A percentile compares a stretch with the other conserved stretches of the same genome.
Evolutionary conservation across 1,284 basidiomycete species (phyloP).

Genomic region (Prillingera fragicola): DNA sequence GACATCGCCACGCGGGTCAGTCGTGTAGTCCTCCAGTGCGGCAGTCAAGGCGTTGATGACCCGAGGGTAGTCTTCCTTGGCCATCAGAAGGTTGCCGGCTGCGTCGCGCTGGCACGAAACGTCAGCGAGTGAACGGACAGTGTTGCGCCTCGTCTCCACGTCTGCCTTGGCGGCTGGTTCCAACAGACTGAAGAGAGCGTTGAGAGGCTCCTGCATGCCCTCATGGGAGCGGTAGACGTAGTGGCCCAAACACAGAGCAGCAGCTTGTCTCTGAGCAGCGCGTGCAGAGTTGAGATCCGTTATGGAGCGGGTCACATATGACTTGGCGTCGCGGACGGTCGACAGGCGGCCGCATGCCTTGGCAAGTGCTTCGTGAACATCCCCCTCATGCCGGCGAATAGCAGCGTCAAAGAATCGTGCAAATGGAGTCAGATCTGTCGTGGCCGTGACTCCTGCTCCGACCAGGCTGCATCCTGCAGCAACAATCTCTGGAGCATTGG

Average conservation of each 20-base stretch:
- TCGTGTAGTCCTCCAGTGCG: conserved; percentile 82
- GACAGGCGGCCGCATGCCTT: conserved; percentile 62
- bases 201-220: conserved; percentile 10
- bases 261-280: conserved; percentile 62
- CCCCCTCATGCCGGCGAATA: conserved; percentile 60
- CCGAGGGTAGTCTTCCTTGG: conserved; percentile 1
- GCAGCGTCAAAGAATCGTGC: conserved; percentile 57
- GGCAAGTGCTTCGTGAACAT: conserved; percentile 71
- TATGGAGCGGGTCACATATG: conserved; percentile 57
- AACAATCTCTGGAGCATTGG: conserved; percentile 61
- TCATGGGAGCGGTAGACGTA: conserved; percentile 58
- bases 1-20: conserved; percentile 92
- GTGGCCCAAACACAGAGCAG: conserved; percentile 68
- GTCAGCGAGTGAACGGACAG: conserved; percentile 30
- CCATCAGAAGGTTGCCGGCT: conserved; percentile 4
- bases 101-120: conserved; percentile 16
- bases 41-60: conserved; percentile 47
- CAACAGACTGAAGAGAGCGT: conserved; percentile 26
- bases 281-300: conserved; percentile 55
- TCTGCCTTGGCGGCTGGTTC: conserved; percentile 34
- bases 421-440: conserved; percentile 2
- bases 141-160: conserved; percentile 42
- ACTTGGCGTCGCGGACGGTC: conserved; percentile 42
- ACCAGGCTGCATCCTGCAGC: conserved; percentile 69
- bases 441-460: conserved; percentile 57